phyloP scores from a whole-genome alignment of 495 filamentous ascomycete genomes.

The Baudoinia panamericana region DNA sequence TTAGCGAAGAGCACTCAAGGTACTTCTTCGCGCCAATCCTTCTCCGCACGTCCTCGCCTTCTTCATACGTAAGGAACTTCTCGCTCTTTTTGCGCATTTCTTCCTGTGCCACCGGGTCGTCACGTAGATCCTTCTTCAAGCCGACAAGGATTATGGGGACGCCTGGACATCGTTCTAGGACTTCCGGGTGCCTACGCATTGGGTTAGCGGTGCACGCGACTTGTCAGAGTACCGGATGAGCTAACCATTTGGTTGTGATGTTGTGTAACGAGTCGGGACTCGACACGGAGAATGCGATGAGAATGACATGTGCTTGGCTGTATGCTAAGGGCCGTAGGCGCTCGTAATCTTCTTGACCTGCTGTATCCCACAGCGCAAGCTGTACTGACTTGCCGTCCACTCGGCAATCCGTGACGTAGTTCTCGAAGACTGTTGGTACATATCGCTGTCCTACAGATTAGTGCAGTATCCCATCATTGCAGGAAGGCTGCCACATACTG shows the following conservation, averaged over 20 bases:
- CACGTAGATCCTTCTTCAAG: slow-evolving; percentile 93
- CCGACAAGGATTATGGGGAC: slow-evolving; percentile 96
- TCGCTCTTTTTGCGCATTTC: slow-evolving; percentile 94
- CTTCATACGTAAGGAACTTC: slow-evolving; percentile 66
- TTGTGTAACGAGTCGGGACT: slow-evolving; percentile 95
- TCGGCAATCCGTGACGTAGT: slow-evolving; percentile 36
- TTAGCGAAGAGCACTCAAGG: slow-evolving; percentile 90
- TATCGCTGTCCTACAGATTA: slow-evolving; percentile 19
- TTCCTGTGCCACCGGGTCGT: slow-evolving; percentile 84
- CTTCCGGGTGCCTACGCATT: slow-evolving; percentile 42
- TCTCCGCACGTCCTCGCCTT: slow-evolving; percentile 66
- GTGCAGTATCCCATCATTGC: slow-evolving; percentile 8
- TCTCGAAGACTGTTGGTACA: slow-evolving; percentile 35
- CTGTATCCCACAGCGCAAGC: slow-evolving; percentile 37
- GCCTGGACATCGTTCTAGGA: slow-evolving; percentile 80
- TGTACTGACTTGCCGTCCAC: slow-evolving; percentile 38
- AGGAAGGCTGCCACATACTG: slow-evolving; percentile 47
- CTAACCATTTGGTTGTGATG: slow-evolving; percentile 98
- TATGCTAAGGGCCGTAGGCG: slow-evolving; percentile 88
- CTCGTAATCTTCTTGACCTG: slow-evolving; percentile 39
- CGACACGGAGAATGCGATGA: slow-evolving; percentile 93
- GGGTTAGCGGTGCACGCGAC: slow-evolving; percentile 1
- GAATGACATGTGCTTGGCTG: slow-evolving; percentile 90
- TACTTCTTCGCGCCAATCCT: slow-evolving; percentile 90
- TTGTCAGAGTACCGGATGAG: slow-evolving; percentile 28